A percentile compares a stretch with the other conserved stretches of the same genome.
These are phyloP conservation scores for Endocarpon pusillum DNA, from an alignment of 495 filamentous ascomycete genomes.

Conservation along the genomic window DNA sequence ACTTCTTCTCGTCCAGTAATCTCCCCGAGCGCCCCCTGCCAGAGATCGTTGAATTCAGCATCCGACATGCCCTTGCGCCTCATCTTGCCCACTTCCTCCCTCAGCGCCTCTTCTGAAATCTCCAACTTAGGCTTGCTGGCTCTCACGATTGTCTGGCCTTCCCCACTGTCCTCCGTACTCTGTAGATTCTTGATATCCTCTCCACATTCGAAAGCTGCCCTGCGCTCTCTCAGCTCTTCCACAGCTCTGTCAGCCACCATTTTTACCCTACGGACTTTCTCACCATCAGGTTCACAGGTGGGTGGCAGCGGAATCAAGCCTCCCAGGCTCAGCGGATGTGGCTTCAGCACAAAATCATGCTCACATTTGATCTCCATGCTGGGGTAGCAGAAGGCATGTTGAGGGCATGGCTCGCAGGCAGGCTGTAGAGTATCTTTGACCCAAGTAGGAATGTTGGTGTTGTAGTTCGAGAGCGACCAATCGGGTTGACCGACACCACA, in stretches of 20 bases:
- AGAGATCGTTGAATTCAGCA: slow-evolving; percentile 83
- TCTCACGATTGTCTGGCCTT: slow-evolving; percentile 35
- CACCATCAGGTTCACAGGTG: slow-evolving; percentile 88
- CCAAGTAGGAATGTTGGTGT: slow-evolving; percentile 45
- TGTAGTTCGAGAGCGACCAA: slow-evolving; percentile 30
- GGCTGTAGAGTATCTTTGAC: slow-evolving; percentile 51
- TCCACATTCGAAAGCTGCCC: slow-evolving; percentile 82
- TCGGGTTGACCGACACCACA: slow-evolving; percentile 68
- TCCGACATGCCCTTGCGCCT: slow-evolving; percentile 63
- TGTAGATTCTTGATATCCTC: slow-evolving; percentile 49
- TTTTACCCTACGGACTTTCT: slow-evolving; percentile 74
- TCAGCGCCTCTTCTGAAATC: slow-evolving; percentile 60
- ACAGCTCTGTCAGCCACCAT: slow-evolving; percentile 76
- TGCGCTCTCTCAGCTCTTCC: slow-evolving; percentile 68
- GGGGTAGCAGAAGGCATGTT: slow-evolving; percentile 75
- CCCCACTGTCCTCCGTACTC: slow-evolving; percentile 36
- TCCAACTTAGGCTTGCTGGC: too few relatives aligned
- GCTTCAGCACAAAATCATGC: slow-evolving; percentile 66
- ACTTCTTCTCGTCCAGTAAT: slow-evolving; percentile 71
- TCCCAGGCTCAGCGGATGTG: slow-evolving; percentile 67
- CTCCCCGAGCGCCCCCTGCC: slow-evolving; percentile 73
- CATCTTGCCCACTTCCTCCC: slow-evolving; percentile 53
- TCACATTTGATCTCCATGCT: slow-evolving; percentile 66
- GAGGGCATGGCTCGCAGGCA: slow-evolving; percentile 78
- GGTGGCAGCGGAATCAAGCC: slow-evolving; percentile 74